Base-by-base conservation (phyloP, 2,329 filamentous ascomycete species). In the Aspergillus fumigatiaffinis region DNA sequence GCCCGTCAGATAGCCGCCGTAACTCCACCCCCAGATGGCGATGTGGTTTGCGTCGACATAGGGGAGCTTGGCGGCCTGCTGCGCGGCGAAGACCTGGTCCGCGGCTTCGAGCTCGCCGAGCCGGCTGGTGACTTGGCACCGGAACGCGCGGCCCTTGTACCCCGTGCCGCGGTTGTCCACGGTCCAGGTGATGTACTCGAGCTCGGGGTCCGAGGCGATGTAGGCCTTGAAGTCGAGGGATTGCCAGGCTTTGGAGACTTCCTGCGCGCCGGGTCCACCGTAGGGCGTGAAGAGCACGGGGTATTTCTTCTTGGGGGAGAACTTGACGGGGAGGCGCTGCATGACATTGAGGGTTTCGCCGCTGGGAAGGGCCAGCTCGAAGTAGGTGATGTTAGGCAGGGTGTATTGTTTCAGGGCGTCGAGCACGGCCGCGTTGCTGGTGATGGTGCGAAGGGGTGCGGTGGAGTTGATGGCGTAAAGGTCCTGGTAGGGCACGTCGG, bases 111-210 rank as follows among this genome's bases (percentile, higher is more conserved):
- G 78, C 32, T 80, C 78, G 14, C 87, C 87, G 0, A 90, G 80
- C 25, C 84, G 84, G 2, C 77, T 77, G 0, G 84, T 75, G 0
- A 89, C 85, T 1, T 78, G 66, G 1, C 81, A 78, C 1, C 86
- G 82, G 76, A 87, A 89, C 1, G 76, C 78, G 17, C 87, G 84
- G 4, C 87, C 87, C 61, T 85, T 83, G 73, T 76, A 83, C 0
- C 84, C 86, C 0, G 87, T 89, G 44, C 87, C 87, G 2, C 87
- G 84, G 69, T 86, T 86, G 70, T 90, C 87, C 6, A 90, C 82
- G 0, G 83, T 87, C 71, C 86, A 84, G n/a, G 83, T 83, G 52
- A 89, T 82, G 73, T 84, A 89, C 66, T 87, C 79, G 0, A 89
- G 81, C 59, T 89, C 86, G 0, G 85, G 84, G 63, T 90, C 86